Base-by-base conservation (phyloP, 345 rosid species). In the Physaria fendleri region DNA sequence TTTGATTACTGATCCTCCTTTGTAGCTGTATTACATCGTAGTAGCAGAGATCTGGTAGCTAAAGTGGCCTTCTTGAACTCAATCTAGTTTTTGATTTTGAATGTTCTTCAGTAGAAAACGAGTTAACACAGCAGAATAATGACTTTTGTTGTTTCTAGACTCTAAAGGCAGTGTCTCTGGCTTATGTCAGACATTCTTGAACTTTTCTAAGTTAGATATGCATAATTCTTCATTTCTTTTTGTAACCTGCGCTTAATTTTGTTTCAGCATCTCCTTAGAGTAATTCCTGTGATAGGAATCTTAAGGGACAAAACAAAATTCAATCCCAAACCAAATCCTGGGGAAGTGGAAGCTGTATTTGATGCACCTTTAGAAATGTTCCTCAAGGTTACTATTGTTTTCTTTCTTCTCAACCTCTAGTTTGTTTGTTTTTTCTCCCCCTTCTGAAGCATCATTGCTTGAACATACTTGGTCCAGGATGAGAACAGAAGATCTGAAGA, bases 341-440 rank as follows among this genome's bases (percentile, higher is more conserved):
- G 72, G 15, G 98, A 92, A 82, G 97, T 88, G 13, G 98, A 88
- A 55, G 85, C 76, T 62, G 82, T 88, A 25, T 88, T 91, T 42
- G 95, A 91, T 78, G 95, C 78, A 65, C 97, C 95, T n/a, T 72
- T 89, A 76, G 95, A 84, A 76, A 85, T 89, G 91, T 89, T 89
- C 62, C 76, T 89, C 17, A 84, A 82, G 97, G 96, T 88, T 77
- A 8, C 5, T 25, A 20, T 51, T 34, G n/a, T 59, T 59, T 29
- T 59, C 38, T 62, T n/a, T 46, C 43, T 46, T 25, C 57, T 24
- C 42, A 2, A 12, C 23, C 5, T 54, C 11, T 14, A 27, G 41
- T n/a, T n/a, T 53, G 8, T 16, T 5, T 42, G 21, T 11, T 24
- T 8, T 6, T n/a, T n/a, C n/a, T n/a, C n/a, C n/a, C n/a, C 12